Evolutionary conservation across 768 basidiomycete species (phyloP), one percentile per base, ranked within the genome.

Genomic region (Dioszegia crocea): DNA sequence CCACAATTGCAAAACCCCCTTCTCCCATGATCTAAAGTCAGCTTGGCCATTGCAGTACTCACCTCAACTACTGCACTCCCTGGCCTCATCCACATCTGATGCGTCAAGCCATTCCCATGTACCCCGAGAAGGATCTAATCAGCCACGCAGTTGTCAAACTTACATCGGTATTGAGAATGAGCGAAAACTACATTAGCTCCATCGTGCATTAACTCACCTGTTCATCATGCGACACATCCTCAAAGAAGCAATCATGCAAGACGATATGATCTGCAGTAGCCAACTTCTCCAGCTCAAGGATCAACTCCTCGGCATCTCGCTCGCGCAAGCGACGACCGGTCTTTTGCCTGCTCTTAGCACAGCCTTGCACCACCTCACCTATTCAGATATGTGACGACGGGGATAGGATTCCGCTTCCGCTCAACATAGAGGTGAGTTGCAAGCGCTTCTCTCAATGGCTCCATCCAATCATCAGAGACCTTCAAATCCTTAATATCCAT

Each of bases 101-200:
- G 71, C 11, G 53, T 68, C 17, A 73, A 40, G n/a, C 71, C 71
- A 53, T 70, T 73, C 11, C 71, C 71, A 47, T 73, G 71, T 11
- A 73, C 66, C 2, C 68, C 68, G 40, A 73, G 51, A 29, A 73
- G 62, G 50, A 72, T 63, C 63, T 70, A 30, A 31, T 23, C 23
- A 26, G 29, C 29, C 46, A 26, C 21, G 38, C 11, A 16, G 11
- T 24, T 31, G 26, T 1, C 26, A 26, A 26, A 61, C 66, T 58
- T 61, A 68, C 60, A 58, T 68, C 67, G n/a, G 61, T 56, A 6
- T 57, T 61, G 5, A 62, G 61, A 21, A 61, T 58, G 52, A 55
- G 54, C 21, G 63, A 60, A 27, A 66, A 59, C 41, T 63, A 63
- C 23, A 38, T 51, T 16, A 26, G 16, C 11, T 54, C 30, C 33